These are phyloP conservation scores for Mycena alexandri DNA, from an alignment of 768 basidiomycete species.

Conservation along the genomic window DNA sequence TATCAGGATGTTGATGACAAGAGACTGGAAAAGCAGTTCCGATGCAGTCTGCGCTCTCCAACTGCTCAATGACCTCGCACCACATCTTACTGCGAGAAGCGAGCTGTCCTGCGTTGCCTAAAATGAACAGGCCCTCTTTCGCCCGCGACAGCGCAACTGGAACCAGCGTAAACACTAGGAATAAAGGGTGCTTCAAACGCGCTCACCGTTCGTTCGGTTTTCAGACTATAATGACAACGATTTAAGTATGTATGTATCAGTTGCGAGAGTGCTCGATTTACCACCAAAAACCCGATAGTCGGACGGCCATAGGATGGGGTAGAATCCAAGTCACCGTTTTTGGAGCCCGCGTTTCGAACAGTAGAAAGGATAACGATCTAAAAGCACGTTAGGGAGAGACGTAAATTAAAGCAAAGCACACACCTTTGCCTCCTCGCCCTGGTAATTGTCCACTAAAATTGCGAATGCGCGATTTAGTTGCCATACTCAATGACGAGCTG, in stretches of 20 bases:
- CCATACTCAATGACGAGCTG: too few species aligned
- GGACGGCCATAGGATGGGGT: constrained; percentile 40
- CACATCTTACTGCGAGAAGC: constrained; percentile 67
- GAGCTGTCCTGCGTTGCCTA: constrained; percentile 75
- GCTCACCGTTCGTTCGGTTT: constrained; percentile 66
- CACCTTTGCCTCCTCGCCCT: constrained; percentile 79
- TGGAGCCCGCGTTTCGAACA: constrained; percentile 74
- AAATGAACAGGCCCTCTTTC: constrained; percentile 77
- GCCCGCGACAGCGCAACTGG: constrained; percentile 81
- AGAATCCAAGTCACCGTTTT: constrained; percentile 51
- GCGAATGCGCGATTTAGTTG: too few species aligned
- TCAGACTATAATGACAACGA: constrained; percentile 55
- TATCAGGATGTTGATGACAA: constrained; percentile 68
- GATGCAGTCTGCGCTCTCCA: constrained; percentile 60
- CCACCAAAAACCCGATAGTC: constrained; percentile 81
- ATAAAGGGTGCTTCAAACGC: neutral
- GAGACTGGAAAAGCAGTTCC: constrained; percentile 68
- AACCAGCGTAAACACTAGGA: constrained; percentile 15
- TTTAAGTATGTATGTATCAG: constrained; percentile 8
- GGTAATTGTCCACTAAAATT: constrained; percentile 74
- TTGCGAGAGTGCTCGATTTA: constrained; percentile 39
- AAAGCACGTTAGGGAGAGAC: neutral
- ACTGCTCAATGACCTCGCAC: constrained; percentile 67
- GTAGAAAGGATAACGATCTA: constrained; percentile 81
- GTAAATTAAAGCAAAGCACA: constrained; percentile 3